phyloP scores from a whole-genome alignment of 2,329 filamentous ascomycete genomes.

The Clarireedia homoeocarpa region DNA sequence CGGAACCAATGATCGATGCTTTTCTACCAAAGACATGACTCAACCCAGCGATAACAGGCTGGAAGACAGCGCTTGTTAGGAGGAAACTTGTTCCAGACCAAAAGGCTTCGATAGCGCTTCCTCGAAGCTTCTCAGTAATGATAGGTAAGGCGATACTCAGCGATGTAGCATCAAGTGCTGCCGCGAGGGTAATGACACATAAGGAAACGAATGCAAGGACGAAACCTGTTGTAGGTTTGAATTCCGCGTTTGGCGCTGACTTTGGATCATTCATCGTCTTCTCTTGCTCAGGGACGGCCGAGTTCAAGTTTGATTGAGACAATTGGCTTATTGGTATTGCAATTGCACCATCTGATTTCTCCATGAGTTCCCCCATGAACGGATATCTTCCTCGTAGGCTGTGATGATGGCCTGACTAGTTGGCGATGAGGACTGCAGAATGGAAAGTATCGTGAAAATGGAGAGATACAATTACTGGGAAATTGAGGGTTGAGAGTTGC shows the following conservation, averaged over 20 bases:
- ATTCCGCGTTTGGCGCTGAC: slow-evolving; percentile 7
- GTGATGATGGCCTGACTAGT: no score
- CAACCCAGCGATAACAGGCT: slow-evolving; percentile 38
- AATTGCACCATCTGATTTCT: not conserved
- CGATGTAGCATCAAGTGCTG: slow-evolving; percentile 58
- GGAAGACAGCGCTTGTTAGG: slow-evolving; percentile 54
- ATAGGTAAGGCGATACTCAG: slow-evolving; percentile 53
- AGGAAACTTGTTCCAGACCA: slow-evolving; percentile 67
- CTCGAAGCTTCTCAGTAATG: slow-evolving; percentile 43
- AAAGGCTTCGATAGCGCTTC: slow-evolving; percentile 54
- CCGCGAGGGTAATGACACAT: slow-evolving; percentile 48
- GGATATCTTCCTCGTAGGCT: no score
- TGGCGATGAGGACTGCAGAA: no score
- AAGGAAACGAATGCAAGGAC: slow-evolving; percentile 23
- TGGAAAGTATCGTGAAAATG: no score
- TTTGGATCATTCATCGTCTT: not conserved
- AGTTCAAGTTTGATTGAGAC: not conserved
- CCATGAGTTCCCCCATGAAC: no score
- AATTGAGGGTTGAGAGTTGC: no score
- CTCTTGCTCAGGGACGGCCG: not conserved
- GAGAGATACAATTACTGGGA: no score
- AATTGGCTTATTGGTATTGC: not conserved
- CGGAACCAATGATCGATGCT: slow-evolving; percentile 21
- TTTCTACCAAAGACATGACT: slow-evolving; percentile 36
- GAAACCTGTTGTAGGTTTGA: slow-evolving; percentile 21